Evolutionary conservation across 768 basidiomycete species (phyloP).

Genomic region (Boletus barrowsii): DNA sequence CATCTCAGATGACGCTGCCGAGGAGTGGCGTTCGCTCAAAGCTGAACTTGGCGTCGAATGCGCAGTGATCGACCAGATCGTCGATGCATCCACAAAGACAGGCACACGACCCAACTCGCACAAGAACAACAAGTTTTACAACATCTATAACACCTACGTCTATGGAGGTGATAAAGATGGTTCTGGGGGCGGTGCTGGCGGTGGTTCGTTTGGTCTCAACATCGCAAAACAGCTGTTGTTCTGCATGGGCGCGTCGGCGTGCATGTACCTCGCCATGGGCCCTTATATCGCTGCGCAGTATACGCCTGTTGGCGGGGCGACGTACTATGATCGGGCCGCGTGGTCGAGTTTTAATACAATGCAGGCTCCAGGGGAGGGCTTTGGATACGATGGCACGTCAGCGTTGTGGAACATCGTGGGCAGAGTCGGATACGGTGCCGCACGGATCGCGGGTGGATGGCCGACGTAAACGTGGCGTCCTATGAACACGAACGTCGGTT

Average conservation of each 20-base stretch:
- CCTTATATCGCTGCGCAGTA: constrained; percentile 58
- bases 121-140: constrained; percentile 66
- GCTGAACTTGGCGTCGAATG: constrained; percentile 78
- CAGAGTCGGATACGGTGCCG: constrained; percentile 71
- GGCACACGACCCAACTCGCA: constrained; percentile 34
- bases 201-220: constrained; percentile 30
- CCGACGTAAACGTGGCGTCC: constrained; percentile 48
- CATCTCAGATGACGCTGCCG: constrained; percentile 62
- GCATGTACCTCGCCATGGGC: constrained; percentile 58
- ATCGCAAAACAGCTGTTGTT: constrained; percentile 49
- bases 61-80: constrained; percentile 71
- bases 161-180: constrained; percentile 44
- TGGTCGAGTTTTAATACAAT: constrained; percentile 80
- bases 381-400: constrained; percentile 54
- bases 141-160: constrained; percentile 79
- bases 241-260: constrained; percentile 60
- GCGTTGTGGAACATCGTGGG: constrained; percentile 71
- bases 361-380: constrained; percentile 69
- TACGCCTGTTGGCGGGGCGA: constrained; percentile 59
- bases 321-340: constrained; percentile 72
- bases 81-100: constrained; percentile 36
- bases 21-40: constrained; percentile 79
- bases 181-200: constrained; percentile 16
- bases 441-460: constrained; percentile 73
- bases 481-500: constrained; percentile 5